Percentiles rank a stretch among this genome's conserved stretches.
These are phyloP conservation scores for Cystoderma amianthinum DNA, from an alignment of 768 basidiomycete genomes.

Conservation along the genomic window DNA sequence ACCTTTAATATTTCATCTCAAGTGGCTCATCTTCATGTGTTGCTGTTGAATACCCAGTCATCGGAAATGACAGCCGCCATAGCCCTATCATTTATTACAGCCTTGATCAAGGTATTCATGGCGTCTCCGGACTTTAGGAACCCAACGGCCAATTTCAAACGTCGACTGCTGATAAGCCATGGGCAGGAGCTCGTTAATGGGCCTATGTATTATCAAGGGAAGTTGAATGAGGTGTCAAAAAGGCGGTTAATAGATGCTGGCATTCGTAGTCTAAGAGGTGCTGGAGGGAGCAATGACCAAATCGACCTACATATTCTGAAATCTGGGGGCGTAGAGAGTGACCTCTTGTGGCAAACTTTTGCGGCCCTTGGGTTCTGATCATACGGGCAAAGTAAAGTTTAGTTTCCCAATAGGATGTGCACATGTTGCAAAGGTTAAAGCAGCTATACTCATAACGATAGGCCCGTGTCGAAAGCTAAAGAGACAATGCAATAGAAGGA, in stretches of 20 bases:
- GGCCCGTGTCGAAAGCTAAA: too few species aligned
- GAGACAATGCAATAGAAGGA: too few species aligned
- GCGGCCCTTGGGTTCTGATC: too few species aligned
- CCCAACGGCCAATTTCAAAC: slow-evolving; percentile 11
- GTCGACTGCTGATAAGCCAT: slow-evolving; percentile 15
- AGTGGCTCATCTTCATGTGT: slow-evolving; percentile 24
- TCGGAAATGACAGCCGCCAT: slow-evolving; percentile 5
- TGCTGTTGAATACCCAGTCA: slow-evolving; percentile 10
- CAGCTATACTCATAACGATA: too few species aligned
- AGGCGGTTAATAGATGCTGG: slow-evolving; percentile 11
- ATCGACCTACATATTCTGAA: too few species aligned
- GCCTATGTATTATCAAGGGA: slow-evolving; percentile 11
- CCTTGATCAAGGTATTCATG: slow-evolving; percentile 11
- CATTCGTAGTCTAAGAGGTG: slow-evolving; percentile 13
- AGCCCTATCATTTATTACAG: slow-evolving; percentile 11
- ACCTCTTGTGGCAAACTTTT: too few species aligned
- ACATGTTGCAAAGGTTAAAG: too few species aligned
- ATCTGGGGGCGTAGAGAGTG: too few species aligned
- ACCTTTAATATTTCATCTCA: too few species aligned
- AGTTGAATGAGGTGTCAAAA: slow-evolving; percentile 13
- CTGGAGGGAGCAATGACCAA: too few species aligned
- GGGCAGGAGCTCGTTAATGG: slow-evolving; percentile 21
- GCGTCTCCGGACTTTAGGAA: not conserved
- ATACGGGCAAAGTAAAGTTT: too few species aligned
- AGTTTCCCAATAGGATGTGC: too few species aligned